Percentiles rank a stretch among this genome's conserved stretches.
phyloP scores from a whole-genome alignment of 768 basidiomycete species.

The Tylopilus plumbeoviolaceoides region DNA sequence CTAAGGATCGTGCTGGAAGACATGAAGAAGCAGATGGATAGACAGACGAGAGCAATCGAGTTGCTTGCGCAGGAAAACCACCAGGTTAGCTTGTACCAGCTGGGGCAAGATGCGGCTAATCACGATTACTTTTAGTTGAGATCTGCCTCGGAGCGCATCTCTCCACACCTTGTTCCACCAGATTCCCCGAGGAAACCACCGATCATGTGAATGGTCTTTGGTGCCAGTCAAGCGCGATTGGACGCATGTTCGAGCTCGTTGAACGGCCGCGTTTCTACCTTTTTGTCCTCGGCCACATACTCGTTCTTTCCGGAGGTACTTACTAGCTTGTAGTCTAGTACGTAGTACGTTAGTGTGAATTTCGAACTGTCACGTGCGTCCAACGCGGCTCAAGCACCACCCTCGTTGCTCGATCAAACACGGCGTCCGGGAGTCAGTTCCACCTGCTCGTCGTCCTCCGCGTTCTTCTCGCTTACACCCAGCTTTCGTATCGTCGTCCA shows the following conservation, averaged over 20 bases:
- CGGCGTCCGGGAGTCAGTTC: background rate
- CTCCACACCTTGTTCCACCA: conserved; percentile 9
- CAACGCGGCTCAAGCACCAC: conserved; percentile 29
- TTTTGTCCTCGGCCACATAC: background rate
- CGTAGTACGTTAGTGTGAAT: background rate
- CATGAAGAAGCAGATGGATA: conserved; percentile 48
- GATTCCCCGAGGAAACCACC: conserved; percentile 18
- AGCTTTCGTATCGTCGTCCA: background rate
- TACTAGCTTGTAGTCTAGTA: background rate
- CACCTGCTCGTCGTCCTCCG: background rate
- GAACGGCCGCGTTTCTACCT: background rate
- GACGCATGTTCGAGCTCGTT: background rate
- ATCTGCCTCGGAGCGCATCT: conserved; percentile 10
- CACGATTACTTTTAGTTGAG: conserved; percentile 10
- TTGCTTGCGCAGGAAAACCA: conserved; percentile 44
- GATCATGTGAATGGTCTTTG: background rate
- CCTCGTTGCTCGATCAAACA: conserved; percentile 16
- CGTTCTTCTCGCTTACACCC: background rate
- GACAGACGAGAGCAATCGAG: conserved; percentile 43
- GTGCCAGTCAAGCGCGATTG: background rate
- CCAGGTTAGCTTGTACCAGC: conserved; percentile 31
- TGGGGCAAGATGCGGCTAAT: conserved; percentile 7
- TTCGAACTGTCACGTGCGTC: conserved; percentile 24
- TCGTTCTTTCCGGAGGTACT: background rate
- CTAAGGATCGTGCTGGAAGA: conserved; percentile 37